Percentiles rank a stretch among this genome's conserved stretches.
These are phyloP conservation scores for barley (Hordeum vulgare) DNA, from an alignment of 176 grass and related monocot genomes.

Conservation along the genomic window DNA sequence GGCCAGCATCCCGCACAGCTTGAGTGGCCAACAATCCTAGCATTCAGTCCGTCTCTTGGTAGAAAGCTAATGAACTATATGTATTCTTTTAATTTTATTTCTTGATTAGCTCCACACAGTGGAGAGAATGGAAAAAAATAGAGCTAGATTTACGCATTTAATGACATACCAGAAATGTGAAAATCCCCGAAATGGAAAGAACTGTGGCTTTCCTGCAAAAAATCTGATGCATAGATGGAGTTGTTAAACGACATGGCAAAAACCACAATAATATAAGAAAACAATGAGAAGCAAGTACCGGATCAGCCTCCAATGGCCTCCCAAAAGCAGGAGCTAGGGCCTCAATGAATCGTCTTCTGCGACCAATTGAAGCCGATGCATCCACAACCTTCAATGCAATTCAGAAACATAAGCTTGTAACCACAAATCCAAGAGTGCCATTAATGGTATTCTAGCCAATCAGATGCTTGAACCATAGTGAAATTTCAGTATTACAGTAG, in stretches of 20 bases:
- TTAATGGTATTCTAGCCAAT: background rate
- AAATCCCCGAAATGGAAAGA: conserved; percentile 66
- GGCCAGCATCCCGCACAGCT: background rate
- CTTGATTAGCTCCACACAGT: background rate
- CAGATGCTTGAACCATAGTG: conserved; percentile 8
- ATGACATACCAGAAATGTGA: conserved; percentile 89
- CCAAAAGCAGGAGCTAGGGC: conserved; percentile 73
- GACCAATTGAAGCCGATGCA: conserved; percentile 83
- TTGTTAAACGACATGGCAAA: conserved; percentile 5
- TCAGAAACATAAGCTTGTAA: conserved; percentile 19
- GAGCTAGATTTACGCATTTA: background rate
- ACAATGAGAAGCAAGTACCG: conserved; percentile 29
- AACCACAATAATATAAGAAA: conserved; percentile 7
- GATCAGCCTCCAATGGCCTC: conserved; percentile 87
- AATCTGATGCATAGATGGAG: conserved; percentile 45
- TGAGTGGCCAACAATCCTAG: background rate
- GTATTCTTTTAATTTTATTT: background rate
- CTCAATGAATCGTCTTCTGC: conserved; percentile 93
- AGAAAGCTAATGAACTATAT: background rate
- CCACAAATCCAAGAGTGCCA: background rate
- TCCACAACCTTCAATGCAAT: conserved; percentile 60
- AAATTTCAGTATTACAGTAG: background rate
- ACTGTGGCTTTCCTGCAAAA: conserved; percentile 83
- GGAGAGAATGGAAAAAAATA: conserved; percentile 5
- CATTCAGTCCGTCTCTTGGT: background rate